These are phyloP conservation scores for Fistulina hepatica DNA, from an alignment of 1,284 basidiomycete species.

Conservation along the genomic window DNA sequence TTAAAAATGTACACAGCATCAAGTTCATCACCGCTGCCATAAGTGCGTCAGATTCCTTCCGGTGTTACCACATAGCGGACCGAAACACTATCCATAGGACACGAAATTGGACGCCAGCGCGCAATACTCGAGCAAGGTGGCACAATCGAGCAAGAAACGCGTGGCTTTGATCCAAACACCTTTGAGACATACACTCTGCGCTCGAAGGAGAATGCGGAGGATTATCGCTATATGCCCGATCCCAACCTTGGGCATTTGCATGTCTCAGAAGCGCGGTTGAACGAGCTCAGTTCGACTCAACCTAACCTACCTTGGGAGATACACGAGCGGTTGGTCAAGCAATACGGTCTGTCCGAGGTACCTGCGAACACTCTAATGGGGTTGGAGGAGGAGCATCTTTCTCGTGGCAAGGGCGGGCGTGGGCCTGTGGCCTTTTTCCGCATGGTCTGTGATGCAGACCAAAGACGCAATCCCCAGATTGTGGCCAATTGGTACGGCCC, in stretches of 20 bases:
- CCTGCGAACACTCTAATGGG: constrained; percentile 69
- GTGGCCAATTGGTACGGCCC: constrained; percentile 73
- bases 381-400: constrained; percentile 60
- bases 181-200: constrained; percentile 77
- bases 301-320: constrained; percentile 74
- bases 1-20: constrained; percentile 95
- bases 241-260: constrained; percentile 83
- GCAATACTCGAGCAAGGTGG: constrained; percentile 33
- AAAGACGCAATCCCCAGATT: constrained; percentile 53
- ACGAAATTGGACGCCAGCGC: constrained; percentile 68
- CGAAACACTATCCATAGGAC: constrained; percentile 22
- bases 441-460: constrained; percentile 30
- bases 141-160: constrained; percentile 73
- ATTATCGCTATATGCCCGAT: constrained; percentile 99
- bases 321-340: constrained; percentile 42
- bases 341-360: constrained; percentile 41
- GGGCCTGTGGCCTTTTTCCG: constrained; percentile 71
- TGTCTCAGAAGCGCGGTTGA: constrained; percentile 47
- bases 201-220: constrained; percentile 87
- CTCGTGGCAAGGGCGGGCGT: constrained; percentile 27
- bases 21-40: constrained; percentile 83
- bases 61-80: constrained; percentile 4
- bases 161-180: constrained; percentile 79
- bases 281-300: constrained; percentile 40
- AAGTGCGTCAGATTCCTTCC: constrained; percentile 35